These are phyloP conservation scores for Trichoderma hamatum DNA, from an alignment of 2,329 filamentous ascomycete species.

Conservation along the genomic window DNA sequence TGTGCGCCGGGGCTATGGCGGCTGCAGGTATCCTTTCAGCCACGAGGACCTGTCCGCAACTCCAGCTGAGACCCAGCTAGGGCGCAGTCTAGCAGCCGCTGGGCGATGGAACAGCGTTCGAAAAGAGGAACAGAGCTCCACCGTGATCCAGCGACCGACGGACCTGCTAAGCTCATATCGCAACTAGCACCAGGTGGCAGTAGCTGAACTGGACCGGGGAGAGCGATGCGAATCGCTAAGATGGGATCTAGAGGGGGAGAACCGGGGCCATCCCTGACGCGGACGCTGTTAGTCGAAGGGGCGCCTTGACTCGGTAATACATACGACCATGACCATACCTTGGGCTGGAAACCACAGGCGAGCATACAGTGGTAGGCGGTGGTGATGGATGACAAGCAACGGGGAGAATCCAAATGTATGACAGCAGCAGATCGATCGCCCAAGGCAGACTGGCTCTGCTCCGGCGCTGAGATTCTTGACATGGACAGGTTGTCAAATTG, in stretches of 20 bases:
- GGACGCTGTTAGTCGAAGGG: background rate
- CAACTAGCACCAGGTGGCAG: background rate
- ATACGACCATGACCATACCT: background rate
- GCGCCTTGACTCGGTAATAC: background rate
- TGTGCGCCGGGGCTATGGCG: background rate
- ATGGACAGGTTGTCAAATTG: conserved; percentile 12
- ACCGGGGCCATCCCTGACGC: conserved; percentile 9
- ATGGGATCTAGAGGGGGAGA: conserved; percentile 6
- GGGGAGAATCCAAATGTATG: background rate
- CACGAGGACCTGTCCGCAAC: conserved; percentile 8
- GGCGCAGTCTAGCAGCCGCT: background rate
- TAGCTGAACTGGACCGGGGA: conserved; percentile 19
- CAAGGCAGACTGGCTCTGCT: background rate
- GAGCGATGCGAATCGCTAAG: conserved; percentile 13
- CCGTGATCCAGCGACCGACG: background rate
- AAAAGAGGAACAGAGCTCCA: conserved; percentile 7
- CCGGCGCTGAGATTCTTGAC: background rate
- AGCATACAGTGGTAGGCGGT: background rate
- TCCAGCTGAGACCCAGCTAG: conserved; percentile 6
- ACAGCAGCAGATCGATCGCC: background rate
- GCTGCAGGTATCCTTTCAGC: conserved; percentile 9
- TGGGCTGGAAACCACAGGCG: background rate
- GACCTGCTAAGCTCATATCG: background rate
- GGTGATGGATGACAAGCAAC: background rate
- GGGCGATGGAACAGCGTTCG: background rate